Evolutionary conservation across 2,329 filamentous ascomycete species (phyloP).

Genomic region (Claviceps africana): DNA sequence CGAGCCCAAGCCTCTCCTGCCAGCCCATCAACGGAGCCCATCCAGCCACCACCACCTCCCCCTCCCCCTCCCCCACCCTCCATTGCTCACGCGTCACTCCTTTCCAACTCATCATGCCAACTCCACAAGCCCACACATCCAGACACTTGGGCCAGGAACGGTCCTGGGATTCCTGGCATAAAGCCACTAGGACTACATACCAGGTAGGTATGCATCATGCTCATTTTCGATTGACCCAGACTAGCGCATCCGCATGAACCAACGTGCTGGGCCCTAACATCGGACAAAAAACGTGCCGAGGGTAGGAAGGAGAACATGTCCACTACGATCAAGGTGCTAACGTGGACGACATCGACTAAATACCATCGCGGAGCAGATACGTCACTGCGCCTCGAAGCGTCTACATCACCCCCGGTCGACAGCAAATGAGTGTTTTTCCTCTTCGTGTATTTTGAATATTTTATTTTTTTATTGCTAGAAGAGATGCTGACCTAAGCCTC

Average conservation of each 20-base stretch:
- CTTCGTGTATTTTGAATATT: not conserved
- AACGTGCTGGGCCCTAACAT: slow-evolving; percentile 4
- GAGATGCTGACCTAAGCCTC: not conserved
- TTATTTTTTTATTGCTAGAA: not conserved
- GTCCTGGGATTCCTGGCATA: not conserved
- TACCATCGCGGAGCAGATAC: not conserved
- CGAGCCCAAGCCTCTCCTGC: not conserved
- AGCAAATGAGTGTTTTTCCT: not conserved
- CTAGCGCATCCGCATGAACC: slow-evolving; percentile 7
- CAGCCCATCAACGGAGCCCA: not conserved
- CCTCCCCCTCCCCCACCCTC: no score
- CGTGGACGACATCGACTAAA: not conserved
- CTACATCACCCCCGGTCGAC: not conserved
- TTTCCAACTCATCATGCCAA: not conserved
- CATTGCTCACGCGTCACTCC: not conserved
- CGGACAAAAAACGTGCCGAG: slow-evolving; percentile 5
- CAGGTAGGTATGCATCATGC: not conserved
- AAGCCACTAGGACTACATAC: not conserved
- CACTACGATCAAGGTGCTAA: slow-evolving; percentile 1
- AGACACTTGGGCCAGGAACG: slow-evolving; percentile 2
- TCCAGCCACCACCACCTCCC: not conserved
- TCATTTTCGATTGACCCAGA: slow-evolving; percentile 5
- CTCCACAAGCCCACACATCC: slow-evolving; percentile 1
- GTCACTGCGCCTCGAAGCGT: not conserved
- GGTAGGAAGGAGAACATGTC: not conserved